Evolutionary conservation across 768 basidiomycete genomes (phyloP).

Genomic region (Sarcomyxa edulis): DNA sequence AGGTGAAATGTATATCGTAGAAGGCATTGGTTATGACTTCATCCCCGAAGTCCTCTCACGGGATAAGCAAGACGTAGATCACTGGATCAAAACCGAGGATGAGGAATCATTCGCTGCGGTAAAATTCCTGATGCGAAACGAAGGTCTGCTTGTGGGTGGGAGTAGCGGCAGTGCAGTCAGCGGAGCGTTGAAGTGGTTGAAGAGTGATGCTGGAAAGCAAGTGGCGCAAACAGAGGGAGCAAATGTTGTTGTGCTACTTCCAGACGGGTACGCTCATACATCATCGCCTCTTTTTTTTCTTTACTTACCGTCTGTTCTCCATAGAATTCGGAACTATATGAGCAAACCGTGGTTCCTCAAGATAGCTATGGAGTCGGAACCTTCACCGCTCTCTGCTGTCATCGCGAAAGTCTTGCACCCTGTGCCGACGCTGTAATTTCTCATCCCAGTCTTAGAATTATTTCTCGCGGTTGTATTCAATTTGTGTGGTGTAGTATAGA

Average conservation of each 20-base stretch:
- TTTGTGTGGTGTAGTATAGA: too few species aligned
- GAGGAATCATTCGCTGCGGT: conserved; percentile 76
- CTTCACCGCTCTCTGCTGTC: conserved; percentile 44
- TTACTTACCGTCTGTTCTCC: conserved; percentile 1
- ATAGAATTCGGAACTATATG: conserved; percentile 90
- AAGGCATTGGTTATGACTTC: conserved; percentile 98
- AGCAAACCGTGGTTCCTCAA: conserved; percentile 89
- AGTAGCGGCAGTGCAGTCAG: conserved; percentile 85
- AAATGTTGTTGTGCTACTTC: conserved; percentile 86
- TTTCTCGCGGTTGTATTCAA: too few species aligned
- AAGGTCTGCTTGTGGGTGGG: conserved; percentile 91
- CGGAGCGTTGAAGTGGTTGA: conserved; percentile 76
- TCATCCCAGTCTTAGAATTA: too few species aligned
- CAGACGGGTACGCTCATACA: conserved; percentile 94
- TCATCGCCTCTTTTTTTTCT: conserved; percentile 8
- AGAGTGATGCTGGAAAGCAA: conserved; percentile 56
- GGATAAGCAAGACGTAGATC: conserved; percentile 49
- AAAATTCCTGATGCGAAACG: conserved; percentile 69
- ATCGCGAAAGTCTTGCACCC: conserved; percentile 36
- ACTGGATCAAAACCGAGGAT: conserved; percentile 87
- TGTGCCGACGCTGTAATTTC: too few species aligned
- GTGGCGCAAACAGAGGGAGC: conserved; percentile 62
- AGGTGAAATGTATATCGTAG: conserved; percentile 66
- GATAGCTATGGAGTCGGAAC: conserved; percentile 51
- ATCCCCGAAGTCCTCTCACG: conserved; percentile 83